A percentile compares a stretch with the other conserved stretches of the same genome.
These are phyloP conservation scores for Aspergillus brasiliensis DNA, from an alignment of 2,329 filamentous ascomycete species.

Conservation along the genomic window DNA sequence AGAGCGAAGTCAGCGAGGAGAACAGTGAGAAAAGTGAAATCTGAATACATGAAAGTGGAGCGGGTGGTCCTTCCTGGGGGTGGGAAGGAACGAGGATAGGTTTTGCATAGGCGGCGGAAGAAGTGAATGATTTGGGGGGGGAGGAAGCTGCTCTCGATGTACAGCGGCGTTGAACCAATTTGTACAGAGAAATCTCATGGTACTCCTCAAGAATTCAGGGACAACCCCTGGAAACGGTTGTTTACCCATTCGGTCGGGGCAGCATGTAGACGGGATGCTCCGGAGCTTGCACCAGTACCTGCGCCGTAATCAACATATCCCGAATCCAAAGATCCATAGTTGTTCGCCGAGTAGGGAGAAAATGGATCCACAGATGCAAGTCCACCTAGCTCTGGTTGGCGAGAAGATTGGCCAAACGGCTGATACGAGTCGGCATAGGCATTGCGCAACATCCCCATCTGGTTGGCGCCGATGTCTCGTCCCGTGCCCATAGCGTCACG, in stretches of 20 bases:
- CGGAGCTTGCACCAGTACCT: constrained; percentile 38
- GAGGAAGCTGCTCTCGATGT: background rate
- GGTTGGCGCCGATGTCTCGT: constrained; percentile 31
- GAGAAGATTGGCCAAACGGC: constrained; percentile 34
- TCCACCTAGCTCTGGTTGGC: constrained; percentile 35
- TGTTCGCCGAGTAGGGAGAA: constrained; percentile 32
- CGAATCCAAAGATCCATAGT: constrained; percentile 43
- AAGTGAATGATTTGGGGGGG: background rate
- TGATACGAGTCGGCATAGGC: constrained; percentile 43
- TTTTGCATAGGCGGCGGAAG: constrained; percentile 4
- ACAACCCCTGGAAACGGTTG: constrained; percentile 68
- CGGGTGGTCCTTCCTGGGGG: background rate
- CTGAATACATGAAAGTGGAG: constrained; percentile 16
- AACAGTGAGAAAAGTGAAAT: background rate
- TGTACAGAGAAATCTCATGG: background rate
- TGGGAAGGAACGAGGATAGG: background rate
- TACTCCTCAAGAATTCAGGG: constrained; percentile 61
- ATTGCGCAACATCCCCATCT: constrained; percentile 34
- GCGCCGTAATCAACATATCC: constrained; percentile 35
- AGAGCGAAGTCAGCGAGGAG: constrained; percentile 2
- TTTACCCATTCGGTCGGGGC: constrained; percentile 60
- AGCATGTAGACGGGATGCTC: constrained; percentile 35
- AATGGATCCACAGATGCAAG: constrained; percentile 41
- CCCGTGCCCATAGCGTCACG: constrained; percentile 34
- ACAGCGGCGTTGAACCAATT: background rate